Conservation (phyloP, 306 rosid genomes). For the Citrullus colocynthis region DNA sequence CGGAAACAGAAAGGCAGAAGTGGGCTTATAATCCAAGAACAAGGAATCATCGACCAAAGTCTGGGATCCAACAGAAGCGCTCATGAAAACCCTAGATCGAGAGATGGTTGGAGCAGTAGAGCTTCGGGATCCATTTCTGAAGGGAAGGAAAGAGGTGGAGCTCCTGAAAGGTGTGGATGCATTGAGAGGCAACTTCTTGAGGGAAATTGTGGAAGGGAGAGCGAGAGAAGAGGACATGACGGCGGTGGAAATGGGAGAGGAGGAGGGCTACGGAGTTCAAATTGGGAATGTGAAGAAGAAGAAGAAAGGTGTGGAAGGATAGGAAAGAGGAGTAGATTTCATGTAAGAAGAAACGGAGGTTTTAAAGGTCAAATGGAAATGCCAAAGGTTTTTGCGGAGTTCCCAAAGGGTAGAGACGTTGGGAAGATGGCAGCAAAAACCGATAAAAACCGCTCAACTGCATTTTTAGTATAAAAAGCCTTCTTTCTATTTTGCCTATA, state of each 20-base stretch:
- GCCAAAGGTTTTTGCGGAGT: neutral
- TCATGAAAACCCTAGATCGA: conserved; percentile 70
- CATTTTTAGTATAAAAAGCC: no score
- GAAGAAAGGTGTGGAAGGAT: conserved; percentile 18
- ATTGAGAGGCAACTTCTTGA: conserved; percentile 22
- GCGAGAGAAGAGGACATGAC: conserved; percentile 25
- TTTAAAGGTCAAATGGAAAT: neutral
- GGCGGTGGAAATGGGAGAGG: conserved; percentile 26
- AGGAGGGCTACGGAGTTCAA: neutral
- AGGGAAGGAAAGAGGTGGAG: conserved; percentile 14
- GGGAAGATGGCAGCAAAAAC: neutral
- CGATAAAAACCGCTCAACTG: neutral
- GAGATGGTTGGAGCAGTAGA: conserved; percentile 12
- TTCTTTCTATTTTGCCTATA: no score
- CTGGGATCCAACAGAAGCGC: conserved; percentile 59
- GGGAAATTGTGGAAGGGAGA: conserved; percentile 33
- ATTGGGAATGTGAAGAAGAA: conserved; percentile 16
- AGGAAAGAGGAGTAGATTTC: conserved; percentile 14
- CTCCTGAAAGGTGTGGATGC: conserved; percentile 13
- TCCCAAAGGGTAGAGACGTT: neutral
- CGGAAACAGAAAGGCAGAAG: conserved; percentile 75
- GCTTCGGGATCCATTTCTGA: conserved; percentile 23
- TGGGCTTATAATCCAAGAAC: conserved; percentile 63
- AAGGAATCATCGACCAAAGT: conserved; percentile 28
- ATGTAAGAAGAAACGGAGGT: neutral